Base-by-base conservation (phyloP, 805 yeast species). In the Yamadazyma scolyti region DNA sequence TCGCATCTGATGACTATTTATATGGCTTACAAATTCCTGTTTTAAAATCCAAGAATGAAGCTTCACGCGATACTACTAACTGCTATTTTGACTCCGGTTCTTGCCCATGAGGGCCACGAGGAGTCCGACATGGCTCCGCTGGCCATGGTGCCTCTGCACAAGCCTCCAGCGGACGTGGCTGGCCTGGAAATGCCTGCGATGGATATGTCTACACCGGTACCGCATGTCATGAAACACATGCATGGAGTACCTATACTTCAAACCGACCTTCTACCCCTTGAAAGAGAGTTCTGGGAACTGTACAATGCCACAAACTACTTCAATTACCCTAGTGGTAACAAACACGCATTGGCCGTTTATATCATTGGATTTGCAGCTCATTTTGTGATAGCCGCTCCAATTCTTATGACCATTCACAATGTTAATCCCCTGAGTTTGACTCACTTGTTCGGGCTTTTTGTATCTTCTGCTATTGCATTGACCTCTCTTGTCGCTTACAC, bases 241-340 rank as follows among this genome's bases (percentile, higher is more conserved):
- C 95, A 86, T 48, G 95, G 95, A 0, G 48, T 74, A 42, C 89
- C 95, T 1, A 84, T 89, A 25, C 64, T 88, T 27, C 61, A 77
- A 16, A 81, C 83, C 2, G 48, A 74, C 12, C 67, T 89, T 28
- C 68, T 78, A 11, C 81, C 89, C 1, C 82, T 77, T 26, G 96
- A 88, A 54, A 62, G 77, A 33, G 52, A 68, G 16, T 89, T 72
- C 56, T 89, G 97, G 97, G 78, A 77, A 28, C 52, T 57, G 16
- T 89, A 88, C 57, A 77, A 83, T 48, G 77, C 94, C 9, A 81
- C 90, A 2, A 79, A 86, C 3, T 88, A 71, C 53, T 77, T 85
- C 58, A 77, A 74, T 6, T 49, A 73, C 9, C 70, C 68, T 0
- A 44, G 71, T 2, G 68, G 76, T 3, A 68, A 69, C 42, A 71